These are phyloP conservation scores for Coniosporium tulheliwenetii DNA, from an alignment of 2,329 filamentous ascomycete genomes.

Conservation along the genomic window DNA sequence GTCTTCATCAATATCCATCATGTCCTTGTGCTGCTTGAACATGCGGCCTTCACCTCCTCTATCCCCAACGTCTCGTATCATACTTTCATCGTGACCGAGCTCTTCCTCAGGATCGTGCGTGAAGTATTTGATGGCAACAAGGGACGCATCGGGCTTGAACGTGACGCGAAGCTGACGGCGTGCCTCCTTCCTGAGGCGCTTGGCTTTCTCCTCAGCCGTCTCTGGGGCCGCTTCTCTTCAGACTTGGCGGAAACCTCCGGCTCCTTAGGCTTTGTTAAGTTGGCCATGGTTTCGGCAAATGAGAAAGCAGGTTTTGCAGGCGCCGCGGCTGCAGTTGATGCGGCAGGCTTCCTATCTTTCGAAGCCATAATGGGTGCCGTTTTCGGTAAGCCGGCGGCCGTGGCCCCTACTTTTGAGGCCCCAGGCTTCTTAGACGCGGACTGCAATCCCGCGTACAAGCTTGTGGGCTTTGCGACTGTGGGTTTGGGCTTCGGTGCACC, in stretches of 20 bases:
- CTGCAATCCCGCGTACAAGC: slow-evolving; percentile 28
- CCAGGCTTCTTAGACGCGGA: slow-evolving; percentile 28
- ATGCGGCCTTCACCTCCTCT: slow-evolving; percentile 47
- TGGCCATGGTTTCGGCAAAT: slow-evolving; percentile 21
- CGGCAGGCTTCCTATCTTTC: slow-evolving; percentile 13
- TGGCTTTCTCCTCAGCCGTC: slow-evolving; percentile 50
- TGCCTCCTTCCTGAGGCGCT: slow-evolving; percentile 56
- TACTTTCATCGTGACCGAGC: slow-evolving; percentile 48
- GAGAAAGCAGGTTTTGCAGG: slow-evolving; percentile 17
- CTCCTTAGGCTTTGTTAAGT: slow-evolving; percentile 38
- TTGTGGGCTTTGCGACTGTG: slow-evolving; percentile 26
- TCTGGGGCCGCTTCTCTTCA: slow-evolving; percentile 42
- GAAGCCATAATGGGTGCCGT: slow-evolving; percentile 7
- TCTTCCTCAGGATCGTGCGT: slow-evolving; percentile 59
- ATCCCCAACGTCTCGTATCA: slow-evolving; percentile 57
- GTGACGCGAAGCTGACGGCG: slow-evolving; percentile 53
- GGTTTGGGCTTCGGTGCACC: slow-evolving; percentile 10
- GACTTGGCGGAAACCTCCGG: slow-evolving; percentile 33
- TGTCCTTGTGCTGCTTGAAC: slow-evolving; percentile 44
- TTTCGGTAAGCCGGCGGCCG: slow-evolving; percentile 5
- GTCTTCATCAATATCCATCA: slow-evolving; percentile 49
- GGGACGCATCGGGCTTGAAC: slow-evolving; percentile 52
- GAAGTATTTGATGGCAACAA: slow-evolving; percentile 54
- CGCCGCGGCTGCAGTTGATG: slow-evolving; percentile 5
- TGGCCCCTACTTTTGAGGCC: slow-evolving; percentile 11